Base-by-base conservation (phyloP, 805 yeast species). In the Schwanniomyces yamadae region DNA sequence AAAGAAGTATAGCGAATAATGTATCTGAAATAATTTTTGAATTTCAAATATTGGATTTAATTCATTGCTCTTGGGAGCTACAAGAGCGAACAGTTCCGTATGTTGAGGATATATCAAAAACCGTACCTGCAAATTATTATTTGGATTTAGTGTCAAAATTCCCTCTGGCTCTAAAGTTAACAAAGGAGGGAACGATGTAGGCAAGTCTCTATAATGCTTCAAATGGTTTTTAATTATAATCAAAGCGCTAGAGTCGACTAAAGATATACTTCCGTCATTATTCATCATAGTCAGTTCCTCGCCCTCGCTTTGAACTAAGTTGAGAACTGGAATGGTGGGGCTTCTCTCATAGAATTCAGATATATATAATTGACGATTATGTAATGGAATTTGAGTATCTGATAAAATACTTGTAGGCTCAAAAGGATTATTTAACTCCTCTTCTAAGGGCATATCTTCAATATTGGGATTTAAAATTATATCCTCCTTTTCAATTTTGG, bases 1-100 rank as follows among this genome's bases (percentile, higher is more conserved):
- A 1, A 70, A 65, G 37, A 69, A 69, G 43, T 61, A 69, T 8
- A 69, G 49, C 4, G 67, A 53, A 34, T 57, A 63, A 39, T 67
- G 72, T 11, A 67, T 59, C 54, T 64, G 66, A 37, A 69, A 61
- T 4, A 67, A 45, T 39, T 60, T 65, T 4, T 78, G 82, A 36
- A 83, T 68, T 47, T 84, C 91, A 33, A 66, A 73, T 30, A 80
- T 61, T 4, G 89, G 86, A 49, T 81, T 80, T 26, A 78, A 64
- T 40, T 74, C 80, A 36, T 77, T 76, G 41, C 71, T 70, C 41
- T 75, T 77, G 5, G 82, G 77, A 11, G 61, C 56, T 3, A 73
- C 72, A 23, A 80, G 55, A 6, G 68, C 41, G 42, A 73, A 80
- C 26, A 63, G 61, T 46, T 80, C 86, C 21, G 54, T 55, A 41